Percentiles rank a stretch among this genome's conserved stretches.
Conservation (phyloP, 352 stramenopile species). For the Phytophthora cryptogea region DNA sequence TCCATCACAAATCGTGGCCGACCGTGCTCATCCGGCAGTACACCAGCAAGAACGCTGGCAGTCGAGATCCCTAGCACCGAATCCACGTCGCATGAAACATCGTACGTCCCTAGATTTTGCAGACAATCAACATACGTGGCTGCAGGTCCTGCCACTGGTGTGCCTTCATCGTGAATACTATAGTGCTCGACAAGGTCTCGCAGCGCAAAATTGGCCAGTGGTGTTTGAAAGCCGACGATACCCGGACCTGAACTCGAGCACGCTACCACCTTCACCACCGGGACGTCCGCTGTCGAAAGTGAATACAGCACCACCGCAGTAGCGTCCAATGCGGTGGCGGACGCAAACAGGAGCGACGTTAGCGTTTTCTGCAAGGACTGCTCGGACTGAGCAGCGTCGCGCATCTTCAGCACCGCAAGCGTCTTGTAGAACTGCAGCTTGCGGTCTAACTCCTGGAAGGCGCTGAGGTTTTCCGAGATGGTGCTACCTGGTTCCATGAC, state of each 20-base stretch:
- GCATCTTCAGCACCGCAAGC: constrained; percentile 54
- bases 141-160: constrained; percentile 16
- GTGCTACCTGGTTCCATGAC: constrained; percentile 43
- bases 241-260: constrained; percentile 45
- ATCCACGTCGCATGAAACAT: constrained; percentile 51
- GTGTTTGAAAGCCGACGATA: constrained; percentile 52
- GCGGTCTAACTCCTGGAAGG: constrained; percentile 41
- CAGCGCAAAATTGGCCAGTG: constrained; percentile 55
- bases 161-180: constrained; percentile 14
- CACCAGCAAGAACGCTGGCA: constrained; percentile 30
- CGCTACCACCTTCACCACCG: constrained; percentile 50
- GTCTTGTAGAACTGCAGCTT: constrained; percentile 68
- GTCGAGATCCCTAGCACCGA: constrained; percentile 32
- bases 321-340: constrained; percentile 42
- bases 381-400: constrained; percentile 46
- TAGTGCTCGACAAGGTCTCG: constrained; percentile 43
- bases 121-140: constrained; percentile 53
- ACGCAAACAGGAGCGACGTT: constrained; percentile 44
- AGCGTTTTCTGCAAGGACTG: constrained; percentile 52
- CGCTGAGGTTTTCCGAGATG: constrained; percentile 39
- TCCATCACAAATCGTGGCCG: constrained; percentile 67
- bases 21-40: constrained; percentile 53
- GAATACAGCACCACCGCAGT: constrained; percentile 65
- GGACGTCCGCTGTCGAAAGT: constrained; percentile 36
- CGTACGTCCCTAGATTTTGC: constrained; percentile 43